These are phyloP conservation scores for Hypoxylon intermedium DNA, from an alignment of 495 filamentous ascomycete genomes.

Conservation along the genomic window DNA sequence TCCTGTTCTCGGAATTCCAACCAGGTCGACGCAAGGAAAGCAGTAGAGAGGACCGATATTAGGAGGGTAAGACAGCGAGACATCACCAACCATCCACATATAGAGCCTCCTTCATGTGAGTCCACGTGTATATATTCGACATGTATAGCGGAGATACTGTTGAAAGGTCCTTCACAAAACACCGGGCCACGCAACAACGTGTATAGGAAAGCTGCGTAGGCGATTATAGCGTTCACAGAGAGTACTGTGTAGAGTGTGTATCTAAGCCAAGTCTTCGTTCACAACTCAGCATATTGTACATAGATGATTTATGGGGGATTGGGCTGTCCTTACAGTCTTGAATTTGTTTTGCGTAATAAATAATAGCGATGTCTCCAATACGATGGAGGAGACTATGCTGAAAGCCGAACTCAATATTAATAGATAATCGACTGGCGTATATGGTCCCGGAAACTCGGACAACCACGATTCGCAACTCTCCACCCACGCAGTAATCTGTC, in stretches of 20 bases:
- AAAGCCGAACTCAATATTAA: slow-evolving; percentile 23
- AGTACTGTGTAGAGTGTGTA: slow-evolving; percentile 19
- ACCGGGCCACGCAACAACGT: neutral
- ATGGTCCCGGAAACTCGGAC: slow-evolving; percentile 2
- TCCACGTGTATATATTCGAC: neutral
- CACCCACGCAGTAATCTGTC: slow-evolving; percentile 11
- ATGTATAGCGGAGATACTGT: neutral
- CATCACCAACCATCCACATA: neutral
- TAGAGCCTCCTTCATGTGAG: neutral
- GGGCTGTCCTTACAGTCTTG: slow-evolving; percentile 4
- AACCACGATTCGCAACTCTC: neutral
- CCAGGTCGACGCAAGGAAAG: slow-evolving; percentile 20
- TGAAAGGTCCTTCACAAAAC: neutral
- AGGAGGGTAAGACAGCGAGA: slow-evolving; percentile 20
- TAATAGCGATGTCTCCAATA: slow-evolving; percentile 14
- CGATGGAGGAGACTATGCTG: slow-evolving; percentile 17
- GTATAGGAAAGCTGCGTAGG: slow-evolving; percentile 16
- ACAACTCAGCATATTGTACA: neutral
- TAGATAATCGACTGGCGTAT: slow-evolving; percentile 11
- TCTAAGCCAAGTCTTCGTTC: slow-evolving; percentile 18
- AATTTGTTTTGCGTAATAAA: slow-evolving; percentile 7
- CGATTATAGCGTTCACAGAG: slow-evolving; percentile 16
- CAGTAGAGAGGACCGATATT: slow-evolving; percentile 21
- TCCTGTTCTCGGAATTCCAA: slow-evolving; percentile 27
- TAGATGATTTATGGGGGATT: neutral